phyloP scores from a whole-genome alignment of 78 protist genomes.

The Speleostelium caveatum region DNA sequence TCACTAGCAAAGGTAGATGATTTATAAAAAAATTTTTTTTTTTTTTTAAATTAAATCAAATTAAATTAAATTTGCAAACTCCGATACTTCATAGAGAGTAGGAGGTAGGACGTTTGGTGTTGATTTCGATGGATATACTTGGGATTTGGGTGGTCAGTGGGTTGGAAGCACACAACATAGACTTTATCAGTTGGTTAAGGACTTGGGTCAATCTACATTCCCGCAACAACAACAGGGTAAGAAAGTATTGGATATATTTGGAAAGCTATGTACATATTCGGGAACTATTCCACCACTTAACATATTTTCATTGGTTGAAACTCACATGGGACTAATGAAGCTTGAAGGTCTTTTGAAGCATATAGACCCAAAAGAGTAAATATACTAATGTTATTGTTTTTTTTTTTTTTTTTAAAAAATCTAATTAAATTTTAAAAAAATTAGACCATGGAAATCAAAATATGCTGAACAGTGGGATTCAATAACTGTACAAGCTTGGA shows the following conservation, averaged over 20 bases:
- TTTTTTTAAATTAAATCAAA: too few relatives aligned
- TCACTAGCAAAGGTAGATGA: too few relatives aligned
- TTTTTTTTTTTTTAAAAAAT: too few relatives aligned
- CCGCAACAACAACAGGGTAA: constrained; percentile 59
- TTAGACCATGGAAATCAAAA: not conserved
- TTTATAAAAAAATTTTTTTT: too few relatives aligned
- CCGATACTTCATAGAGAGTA: too few relatives aligned
- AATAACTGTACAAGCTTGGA: constrained; percentile 10
- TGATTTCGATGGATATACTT: constrained; percentile 7
- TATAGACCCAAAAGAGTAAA: not conserved
- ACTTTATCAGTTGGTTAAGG: constrained; percentile 3
- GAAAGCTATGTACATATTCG: not conserved
- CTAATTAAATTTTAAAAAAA: too few relatives aligned
- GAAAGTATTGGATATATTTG: constrained; percentile 20
- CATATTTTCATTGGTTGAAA: not conserved
- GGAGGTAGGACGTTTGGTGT: constrained; percentile 49
- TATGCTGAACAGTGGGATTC: constrained; percentile 11
- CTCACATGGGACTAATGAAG: not conserved
- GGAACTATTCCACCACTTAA: constrained; percentile 14
- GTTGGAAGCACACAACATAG: constrained; percentile 45
- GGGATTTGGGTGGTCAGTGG: constrained; percentile 76
- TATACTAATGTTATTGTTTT: too few relatives aligned
- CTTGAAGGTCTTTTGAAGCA: not conserved
- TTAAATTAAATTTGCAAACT: too few relatives aligned
- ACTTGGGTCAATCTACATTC: constrained; percentile 14